Conservation (phyloP, 2,329 filamentous ascomycete species). For the Trichoderma semiorbis region DNA sequence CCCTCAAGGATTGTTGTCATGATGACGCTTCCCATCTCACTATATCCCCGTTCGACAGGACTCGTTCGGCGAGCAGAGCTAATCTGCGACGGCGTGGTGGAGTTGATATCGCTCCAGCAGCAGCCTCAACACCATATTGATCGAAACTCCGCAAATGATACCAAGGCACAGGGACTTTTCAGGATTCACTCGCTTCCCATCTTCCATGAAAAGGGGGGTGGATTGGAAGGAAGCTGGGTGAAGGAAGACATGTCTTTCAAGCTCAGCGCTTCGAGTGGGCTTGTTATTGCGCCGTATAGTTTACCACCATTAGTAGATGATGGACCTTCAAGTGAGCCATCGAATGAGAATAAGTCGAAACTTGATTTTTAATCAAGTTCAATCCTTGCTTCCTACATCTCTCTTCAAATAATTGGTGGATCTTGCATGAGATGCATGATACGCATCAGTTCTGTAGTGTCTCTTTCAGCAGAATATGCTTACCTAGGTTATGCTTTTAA, state of each 20-base stretch:
- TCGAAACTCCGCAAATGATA: constrained; percentile 59
- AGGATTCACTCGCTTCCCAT: constrained; percentile 79
- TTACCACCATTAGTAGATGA: constrained; percentile 80
- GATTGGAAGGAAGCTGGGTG: constrained; percentile 62
- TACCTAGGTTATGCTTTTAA: not conserved
- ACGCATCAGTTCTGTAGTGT: not conserved
- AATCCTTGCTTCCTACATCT: not conserved
- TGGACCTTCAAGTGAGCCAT: constrained; percentile 38
- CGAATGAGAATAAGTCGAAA: constrained; percentile 57
- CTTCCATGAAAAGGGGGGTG: constrained; percentile 84
- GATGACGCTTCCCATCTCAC: constrained; percentile 72
- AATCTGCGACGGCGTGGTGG: constrained; percentile 79
- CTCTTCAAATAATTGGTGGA: not conserved
- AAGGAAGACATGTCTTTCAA: constrained; percentile 89
- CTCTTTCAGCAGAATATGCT: not conserved
- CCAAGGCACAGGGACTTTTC: constrained; percentile 75
- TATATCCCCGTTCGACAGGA: constrained; percentile 73
- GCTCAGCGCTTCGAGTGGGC: constrained; percentile 72
- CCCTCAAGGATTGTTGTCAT: constrained; percentile 65
- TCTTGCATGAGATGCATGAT: not conserved
- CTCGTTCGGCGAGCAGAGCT: constrained; percentile 83
- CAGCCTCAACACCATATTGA: constrained; percentile 46
- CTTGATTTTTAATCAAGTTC: constrained; percentile 63
- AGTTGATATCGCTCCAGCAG: constrained; percentile 68
- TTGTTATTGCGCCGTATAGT: constrained; percentile 84